Evolutionary conservation across 2,329 filamentous ascomycete species (phyloP), one percentile per base, ranked within the genome.

Genomic region (Aspergillus sergii): DNA sequence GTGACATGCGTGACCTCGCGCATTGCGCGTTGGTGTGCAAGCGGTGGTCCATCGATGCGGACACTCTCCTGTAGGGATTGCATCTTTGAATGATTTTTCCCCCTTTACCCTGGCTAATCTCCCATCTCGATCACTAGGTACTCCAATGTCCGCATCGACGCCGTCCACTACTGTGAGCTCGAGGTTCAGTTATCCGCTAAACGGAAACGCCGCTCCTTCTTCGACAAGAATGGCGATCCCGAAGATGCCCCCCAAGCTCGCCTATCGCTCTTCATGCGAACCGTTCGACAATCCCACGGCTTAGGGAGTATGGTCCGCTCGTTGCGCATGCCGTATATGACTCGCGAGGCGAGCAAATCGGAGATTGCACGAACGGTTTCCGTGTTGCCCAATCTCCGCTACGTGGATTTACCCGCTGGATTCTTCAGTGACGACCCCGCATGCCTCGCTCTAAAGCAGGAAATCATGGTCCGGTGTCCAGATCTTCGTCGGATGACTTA

Each of bases 321-420:
- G 71, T 83, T 98, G 72, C 96, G 97, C 82, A 89, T 93, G 63
- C 93, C 94, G 8, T 97, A 97, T 78, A 97, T 97, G 94, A 90
- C 94, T 59, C 89, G 94, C 62, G 93, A 97, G 80, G 91, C 91
- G 1, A 91, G 87, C 75, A 93, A 95, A 75, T 86, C 91, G 59
- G 91, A 94, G 66, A 86, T 97, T 56, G 94, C 94, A 11, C 88
- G 93, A 57, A 92, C 91, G 30, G 90, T 97, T 55, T 92, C 93
- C 43, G 91, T 94, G 28, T 84, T 94, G 50, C 92, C 93, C 34
- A 93, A 94, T 72, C 82, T 98, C 51, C 90, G 88, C 75, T 97
- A 95, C 76, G 90, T 97, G 68, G 94, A 98, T 78, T 85, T 98
- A 9, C 94, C 94, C 5, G 91, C 95, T 68, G 94, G 93, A 57